phyloP scores from a whole-genome alignment of 805 yeast species.

The Lipomyces kockii region DNA sequence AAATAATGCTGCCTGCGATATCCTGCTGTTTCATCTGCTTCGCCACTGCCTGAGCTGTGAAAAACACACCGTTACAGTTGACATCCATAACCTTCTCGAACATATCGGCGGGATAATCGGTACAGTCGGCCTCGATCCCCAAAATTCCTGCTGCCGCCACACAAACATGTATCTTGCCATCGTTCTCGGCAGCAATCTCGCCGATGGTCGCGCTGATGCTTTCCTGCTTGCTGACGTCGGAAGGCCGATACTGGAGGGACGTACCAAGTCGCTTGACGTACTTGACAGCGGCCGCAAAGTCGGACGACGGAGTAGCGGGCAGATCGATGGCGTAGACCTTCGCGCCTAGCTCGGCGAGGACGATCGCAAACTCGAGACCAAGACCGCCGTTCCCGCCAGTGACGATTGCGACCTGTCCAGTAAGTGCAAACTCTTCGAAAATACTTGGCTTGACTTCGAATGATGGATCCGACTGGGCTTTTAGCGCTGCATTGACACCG shows the following conservation, averaged over 20 bases:
- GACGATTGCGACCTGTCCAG: conserved; percentile 51
- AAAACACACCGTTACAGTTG: conserved; percentile 72
- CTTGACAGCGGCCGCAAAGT: conserved; percentile 37
- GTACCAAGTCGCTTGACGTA: conserved; percentile 39
- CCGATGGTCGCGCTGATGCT: conserved; percentile 50
- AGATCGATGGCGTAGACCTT: conserved; percentile 48
- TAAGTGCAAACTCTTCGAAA: conserved; percentile 49
- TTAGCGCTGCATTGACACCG: conserved; percentile 43
- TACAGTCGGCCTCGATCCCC: conserved; percentile 51
- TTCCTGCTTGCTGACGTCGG: conserved; percentile 57
- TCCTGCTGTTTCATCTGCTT: conserved; percentile 60
- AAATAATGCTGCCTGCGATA: conserved; percentile 71
- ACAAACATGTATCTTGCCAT: conserved; percentile 65
- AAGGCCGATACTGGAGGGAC: conserved; percentile 47
- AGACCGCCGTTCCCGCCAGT: conserved; percentile 54
- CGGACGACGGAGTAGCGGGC: conserved; percentile 39
- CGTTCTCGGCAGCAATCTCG: conserved; percentile 50
- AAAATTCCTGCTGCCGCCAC: conserved; percentile 77
- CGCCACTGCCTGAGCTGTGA: conserved; percentile 69
- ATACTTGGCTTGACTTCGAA: conserved; percentile 40
- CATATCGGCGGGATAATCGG: conserved; percentile 57
- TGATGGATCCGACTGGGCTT: conserved; percentile 38
- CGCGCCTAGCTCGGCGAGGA: conserved; percentile 52
- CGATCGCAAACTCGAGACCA: conserved; percentile 51
- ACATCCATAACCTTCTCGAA: conserved; percentile 71